Evolutionary conservation across 192 early-diverging fungal genomes (phyloP), one percentile per base, ranked within the genome.

Genomic region (Backusella parvicylindrica): DNA sequence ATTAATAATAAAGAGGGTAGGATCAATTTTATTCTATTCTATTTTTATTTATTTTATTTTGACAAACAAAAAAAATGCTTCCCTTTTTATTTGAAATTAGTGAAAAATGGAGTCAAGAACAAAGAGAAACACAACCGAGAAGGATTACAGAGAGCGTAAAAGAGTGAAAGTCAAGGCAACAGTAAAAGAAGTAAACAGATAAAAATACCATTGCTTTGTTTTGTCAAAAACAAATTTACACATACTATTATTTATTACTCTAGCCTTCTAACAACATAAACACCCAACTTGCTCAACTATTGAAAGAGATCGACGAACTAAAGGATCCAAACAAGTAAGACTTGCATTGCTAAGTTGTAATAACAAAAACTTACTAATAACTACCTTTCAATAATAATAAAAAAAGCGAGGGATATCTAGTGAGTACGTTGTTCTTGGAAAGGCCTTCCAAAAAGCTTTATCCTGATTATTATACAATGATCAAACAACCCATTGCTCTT

Each of bases 401-500:
- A 56, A 60, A 60, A 3, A 47, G 71, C 36, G 76, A 83, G 49
- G 83, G 75, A 6, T 79, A 78, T 36, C 47, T 73, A 26, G 63
- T 79, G 15, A 75, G 83, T 28, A 71, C 75, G 6, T 30, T 82
- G 18, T 83, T 85, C 40, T 35, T 83, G 38, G 73, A 84, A 35
- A 63, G 79, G 9, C 85, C 85, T 0, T 77, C 80, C 38, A 82
- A 78, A 9, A 71, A 77, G 12, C 71, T 78, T 12, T 86, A 84
- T 40, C 79, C 83, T 26, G 85, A 86, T 33, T 86, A 86, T 63
- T 86, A 83, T 60, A 60, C 74, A 40, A 18, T 81, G 73, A 89
- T 91, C 77, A 86, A 88, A 56, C 64, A 82, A 6, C 90, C 88
- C 1, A 91, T 92, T 65, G 83, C 89, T 2, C 49, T 91, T 12